Evolutionary conservation across 2,329 filamentous ascomycete species (phyloP), one percentile per base, ranked within the genome.

Genomic region (Nothopassalora personata): DNA sequence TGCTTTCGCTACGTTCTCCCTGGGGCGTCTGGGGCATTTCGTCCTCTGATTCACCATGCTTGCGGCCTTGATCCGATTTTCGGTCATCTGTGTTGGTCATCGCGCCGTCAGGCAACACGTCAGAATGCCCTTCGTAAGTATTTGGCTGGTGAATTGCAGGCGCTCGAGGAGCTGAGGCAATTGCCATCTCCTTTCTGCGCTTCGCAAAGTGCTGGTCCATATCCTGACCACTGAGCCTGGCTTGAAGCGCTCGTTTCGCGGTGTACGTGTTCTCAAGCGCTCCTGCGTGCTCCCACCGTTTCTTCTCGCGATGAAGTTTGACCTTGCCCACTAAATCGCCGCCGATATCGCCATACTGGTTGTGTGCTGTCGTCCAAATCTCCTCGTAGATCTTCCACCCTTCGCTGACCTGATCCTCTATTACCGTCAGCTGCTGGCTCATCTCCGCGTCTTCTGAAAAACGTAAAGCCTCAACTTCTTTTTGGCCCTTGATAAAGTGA

Each of bases 341-440:
- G 5, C 67, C 60, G 11, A 60, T 59, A 8, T 64, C 54, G 10
- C 62, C 58, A 28, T 61, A 65, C 13, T 64, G 57, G 19, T 66
- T 56, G 18, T 65, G 57, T 6, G 68, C 68, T 23, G 59, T 60
- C 4, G 60, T 55, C 71, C 71, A 73, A 50, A 72, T 63, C 34
- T 73, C 66, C 39, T 70, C 65, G 61, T 70, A 73, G 6, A 71
- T 62, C 34, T 64, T 61, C 71, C 70, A 73, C 23, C 71, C 68
- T 13, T 70, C 64, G 10, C 55, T 51, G 8, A 72, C 68, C 27
- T 62, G 59, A 4, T 56, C 46, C 23, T 62, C 53, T 43, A 67
- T 60, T n/a, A 62, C 55, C 11, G 63, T 33, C 2, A 69, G 46
- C 45, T 64, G 57, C 23, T 64, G 53, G 10, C 59, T 49, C 18